These are phyloP conservation scores for Syncephalastrum racemosum DNA, from an alignment of 371 early-diverging fungal genomes.

Conservation along the genomic window DNA sequence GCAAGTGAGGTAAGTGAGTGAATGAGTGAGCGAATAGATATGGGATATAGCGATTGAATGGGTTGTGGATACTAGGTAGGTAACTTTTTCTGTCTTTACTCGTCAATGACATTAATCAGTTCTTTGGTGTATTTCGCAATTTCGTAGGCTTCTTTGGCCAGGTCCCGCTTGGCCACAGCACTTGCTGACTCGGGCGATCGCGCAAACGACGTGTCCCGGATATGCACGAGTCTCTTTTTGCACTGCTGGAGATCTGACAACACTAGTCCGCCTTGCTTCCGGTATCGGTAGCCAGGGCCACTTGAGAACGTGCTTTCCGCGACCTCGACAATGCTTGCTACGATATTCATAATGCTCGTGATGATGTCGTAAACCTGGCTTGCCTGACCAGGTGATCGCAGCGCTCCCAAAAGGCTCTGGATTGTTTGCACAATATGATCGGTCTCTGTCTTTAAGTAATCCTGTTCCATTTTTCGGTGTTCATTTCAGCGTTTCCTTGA, in stretches of 20 bases:
- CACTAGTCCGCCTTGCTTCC: slow-evolving; percentile 51
- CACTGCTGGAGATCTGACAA: slow-evolving; percentile 70
- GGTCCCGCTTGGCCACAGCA: slow-evolving; percentile 77
- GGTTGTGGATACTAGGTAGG: background rate
- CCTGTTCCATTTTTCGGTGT: slow-evolving; percentile 26
- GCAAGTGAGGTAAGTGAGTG: no score
- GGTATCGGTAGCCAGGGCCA: slow-evolving; percentile 38
- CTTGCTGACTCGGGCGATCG: slow-evolving; percentile 44
- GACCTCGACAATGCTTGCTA: slow-evolving; percentile 38
- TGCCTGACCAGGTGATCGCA: slow-evolving; percentile 69
- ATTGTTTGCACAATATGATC: slow-evolving; percentile 86
- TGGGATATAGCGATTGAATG: background rate
- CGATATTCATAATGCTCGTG: slow-evolving; percentile 64
- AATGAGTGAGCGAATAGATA: no score
- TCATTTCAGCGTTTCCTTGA: background rate
- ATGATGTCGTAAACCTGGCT: slow-evolving; percentile 67
- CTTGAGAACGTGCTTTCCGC: slow-evolving; percentile 45
- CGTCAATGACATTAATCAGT: slow-evolving; percentile 56
- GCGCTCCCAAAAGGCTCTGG: slow-evolving; percentile 72
- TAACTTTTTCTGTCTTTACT: slow-evolving; percentile 7
- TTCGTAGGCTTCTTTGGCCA: slow-evolving; percentile 88
- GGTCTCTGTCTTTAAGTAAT: slow-evolving; percentile 82
- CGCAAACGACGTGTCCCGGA: slow-evolving; percentile 52
- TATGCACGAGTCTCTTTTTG: slow-evolving; percentile 66
- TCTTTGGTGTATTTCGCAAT: slow-evolving; percentile 88